phyloP scores from a whole-genome alignment of 2,329 filamentous ascomycete species.

The Colletotrichum tanaceti region DNA sequence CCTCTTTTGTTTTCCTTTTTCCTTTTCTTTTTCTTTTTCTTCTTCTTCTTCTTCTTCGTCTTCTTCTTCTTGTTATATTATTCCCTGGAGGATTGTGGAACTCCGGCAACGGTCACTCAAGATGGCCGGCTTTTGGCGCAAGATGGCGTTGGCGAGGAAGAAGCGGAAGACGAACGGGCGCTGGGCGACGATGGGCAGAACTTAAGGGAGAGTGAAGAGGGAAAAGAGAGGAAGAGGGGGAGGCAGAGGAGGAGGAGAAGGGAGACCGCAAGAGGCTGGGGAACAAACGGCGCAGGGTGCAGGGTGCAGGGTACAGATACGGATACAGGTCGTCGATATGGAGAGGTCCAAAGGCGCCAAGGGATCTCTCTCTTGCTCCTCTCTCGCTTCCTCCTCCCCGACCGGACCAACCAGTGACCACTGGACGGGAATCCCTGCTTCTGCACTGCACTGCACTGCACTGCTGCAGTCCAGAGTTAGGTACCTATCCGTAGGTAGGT shows the following conservation, averaged over 20 bases:
- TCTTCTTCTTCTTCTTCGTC: neutral
- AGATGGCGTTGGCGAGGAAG: neutral
- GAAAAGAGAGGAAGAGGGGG: neutral
- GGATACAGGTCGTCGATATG: neutral
- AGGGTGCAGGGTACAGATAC: too few species aligned
- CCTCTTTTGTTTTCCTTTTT: neutral
- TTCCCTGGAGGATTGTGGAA: neutral
- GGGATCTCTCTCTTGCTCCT: neutral
- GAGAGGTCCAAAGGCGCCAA: neutral
- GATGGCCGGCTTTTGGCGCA: neutral
- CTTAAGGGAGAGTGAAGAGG: neutral
- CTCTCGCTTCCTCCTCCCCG: too few species aligned
- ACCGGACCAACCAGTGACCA: conserved; percentile 7
- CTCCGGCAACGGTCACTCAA: neutral
- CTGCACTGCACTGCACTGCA: too few species aligned
- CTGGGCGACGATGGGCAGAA: neutral
- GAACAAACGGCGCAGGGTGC: conserved; percentile 1
- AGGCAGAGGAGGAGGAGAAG: neutral
- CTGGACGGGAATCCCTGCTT: conserved; percentile 1
- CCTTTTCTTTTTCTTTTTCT: neutral
- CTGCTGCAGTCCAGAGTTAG: too few species aligned
- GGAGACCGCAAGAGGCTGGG: too few species aligned
- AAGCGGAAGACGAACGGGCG: too few species aligned
- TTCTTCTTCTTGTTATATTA: neutral
- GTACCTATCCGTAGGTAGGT: too few species aligned